Base-by-base conservation (phyloP, 768 basidiomycete species). In the Naematelia encephala region DNA sequence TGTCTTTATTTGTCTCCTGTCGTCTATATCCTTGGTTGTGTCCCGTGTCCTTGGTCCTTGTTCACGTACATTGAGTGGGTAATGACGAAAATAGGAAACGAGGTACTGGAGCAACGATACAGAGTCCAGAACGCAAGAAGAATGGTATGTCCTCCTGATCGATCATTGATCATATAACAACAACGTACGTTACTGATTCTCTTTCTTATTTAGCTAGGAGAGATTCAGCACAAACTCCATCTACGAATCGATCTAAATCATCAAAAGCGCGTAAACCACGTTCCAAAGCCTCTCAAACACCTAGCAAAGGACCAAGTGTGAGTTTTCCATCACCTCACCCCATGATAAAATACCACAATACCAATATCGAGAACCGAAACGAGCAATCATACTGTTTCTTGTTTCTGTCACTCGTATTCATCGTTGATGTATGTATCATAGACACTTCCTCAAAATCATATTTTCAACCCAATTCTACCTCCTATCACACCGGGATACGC, bases 381-480 rank as follows among this genome's bases (percentile, higher is more conserved):
- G n/a, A n/a, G n/a, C n/a, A n/a, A n/a, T n/a, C n/a, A n/a, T n/a
- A n/a, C n/a, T n/a, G n/a, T n/a, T n/a, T n/a, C n/a, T n/a, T n/a
- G n/a, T n/a, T n/a, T n/a, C n/a, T n/a, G n/a, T n/a, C n/a, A n/a
- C n/a, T n/a, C n/a, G n/a, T n/a, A n/a, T n/a, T n/a, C n/a, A n/a
- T n/a, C n/a, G n/a, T n/a, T n/a, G n/a, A n/a, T n/a, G n/a, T n/a
- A n/a, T n/a, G n/a, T n/a, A n/a, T 8, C 8, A 16, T 39, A 39
- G 34, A 39, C 34, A 39, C 54, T 73, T 14, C 66, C 66, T 34
- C 69, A 70, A 57, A 57, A 72, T 51, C 62, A 67, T 55, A 57
- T 67, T 34, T 92, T 93, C 78, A 88, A 89, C 52, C 90, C 89
- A 0, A 42, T 59, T 21, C 75, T 81, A 4, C 79, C 91, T 34